phyloP scores from a whole-genome alignment of 2,329 filamentous ascomycete species.

The Chrysoporthe austroafricana region DNA sequence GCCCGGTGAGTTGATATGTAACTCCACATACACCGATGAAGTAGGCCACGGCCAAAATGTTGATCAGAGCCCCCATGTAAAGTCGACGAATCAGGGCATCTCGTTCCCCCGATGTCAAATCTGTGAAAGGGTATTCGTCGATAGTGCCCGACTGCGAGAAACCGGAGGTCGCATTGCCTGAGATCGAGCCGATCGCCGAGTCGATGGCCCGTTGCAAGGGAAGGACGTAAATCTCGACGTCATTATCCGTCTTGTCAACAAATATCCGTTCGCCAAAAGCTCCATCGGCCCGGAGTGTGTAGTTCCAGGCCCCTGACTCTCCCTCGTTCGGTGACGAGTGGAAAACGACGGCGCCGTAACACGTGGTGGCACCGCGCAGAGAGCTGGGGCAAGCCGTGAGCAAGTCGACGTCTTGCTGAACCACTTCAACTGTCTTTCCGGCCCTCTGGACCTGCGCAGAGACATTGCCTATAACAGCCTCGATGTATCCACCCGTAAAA shows the following conservation, averaged over 20 bases:
- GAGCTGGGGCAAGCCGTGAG: slow-evolving; percentile 58
- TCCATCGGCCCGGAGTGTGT: slow-evolving; percentile 69
- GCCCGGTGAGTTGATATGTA: slow-evolving; percentile 83
- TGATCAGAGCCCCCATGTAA: slow-evolving; percentile 76
- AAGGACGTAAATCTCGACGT: slow-evolving; percentile 67
- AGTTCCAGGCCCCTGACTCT: slow-evolving; percentile 63
- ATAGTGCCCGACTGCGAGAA: slow-evolving; percentile 16
- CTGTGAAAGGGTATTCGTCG: slow-evolving; percentile 78
- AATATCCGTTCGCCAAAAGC: slow-evolving; percentile 58
- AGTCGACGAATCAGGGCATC: slow-evolving; percentile 65
- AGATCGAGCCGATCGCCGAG: slow-evolving; percentile 58
- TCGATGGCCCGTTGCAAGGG: slow-evolving; percentile 74
- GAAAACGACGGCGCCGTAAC: slow-evolving; percentile 75
- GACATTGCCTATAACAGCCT: slow-evolving; percentile 68
- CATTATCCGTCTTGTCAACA: slow-evolving; percentile 60
- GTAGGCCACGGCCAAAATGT: slow-evolving; percentile 78
- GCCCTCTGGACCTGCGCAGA: slow-evolving; percentile 55
- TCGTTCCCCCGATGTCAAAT: slow-evolving; percentile 68
- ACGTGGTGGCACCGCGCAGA: slow-evolving; percentile 68
- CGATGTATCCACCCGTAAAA: slow-evolving; percentile 69
- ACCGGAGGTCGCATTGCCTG: slow-evolving; percentile 35
- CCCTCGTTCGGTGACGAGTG: slow-evolving; percentile 69
- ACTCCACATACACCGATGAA: slow-evolving; percentile 80
- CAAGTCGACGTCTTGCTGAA: slow-evolving; percentile 28
- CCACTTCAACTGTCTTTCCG: slow-evolving; percentile 35